Evolutionary conservation across 768 basidiomycete species (phyloP).

Genomic region (Boletellus ananas): DNA sequence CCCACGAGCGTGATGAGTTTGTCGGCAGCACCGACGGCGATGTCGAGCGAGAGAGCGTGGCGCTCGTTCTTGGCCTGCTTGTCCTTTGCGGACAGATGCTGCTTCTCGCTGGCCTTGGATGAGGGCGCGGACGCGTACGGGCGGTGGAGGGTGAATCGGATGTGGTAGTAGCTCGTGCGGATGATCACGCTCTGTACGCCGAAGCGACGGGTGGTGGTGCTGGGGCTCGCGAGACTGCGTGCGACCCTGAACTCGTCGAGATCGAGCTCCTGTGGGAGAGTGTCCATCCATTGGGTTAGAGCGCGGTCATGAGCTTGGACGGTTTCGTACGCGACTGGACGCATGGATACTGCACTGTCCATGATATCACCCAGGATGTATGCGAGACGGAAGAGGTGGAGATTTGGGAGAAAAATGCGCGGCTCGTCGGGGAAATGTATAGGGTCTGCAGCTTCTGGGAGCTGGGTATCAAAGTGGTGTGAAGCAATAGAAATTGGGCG

Average conservation of each 20-base stretch:
- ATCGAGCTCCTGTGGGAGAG: slow-evolving; percentile 68
- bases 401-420: slow-evolving; percentile 68
- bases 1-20: slow-evolving; percentile 75
- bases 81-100: slow-evolving; percentile 30
- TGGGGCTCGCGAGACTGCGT: slow-evolving; percentile 62
- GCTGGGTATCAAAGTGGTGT: slow-evolving; percentile 79
- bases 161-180: slow-evolving; percentile 73
- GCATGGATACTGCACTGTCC: slow-evolving; percentile 78
- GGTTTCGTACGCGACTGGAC: slow-evolving; percentile 73
- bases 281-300: slow-evolving; percentile 71
- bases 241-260: slow-evolving; percentile 75
- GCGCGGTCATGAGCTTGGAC: slow-evolving; percentile 70
- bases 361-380: slow-evolving; percentile 81
- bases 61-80: slow-evolving; percentile 34
- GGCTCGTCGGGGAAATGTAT: slow-evolving; percentile 45
- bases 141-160: slow-evolving; percentile 80
- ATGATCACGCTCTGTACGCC: slow-evolving; percentile 83
- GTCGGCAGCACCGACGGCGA: slow-evolving; percentile 73
- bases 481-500: slow-evolving; percentile 71
- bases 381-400: slow-evolving; percentile 72
- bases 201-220: slow-evolving; percentile 55
- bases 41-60: slow-evolving; percentile 59
- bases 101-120: slow-evolving; percentile 22
- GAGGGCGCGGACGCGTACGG: slow-evolving; percentile 53
- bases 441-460: slow-evolving; percentile 62